Evolutionary conservation across 23 red algal species (phyloP), one percentile per base, ranked within the genome.

Genomic region (Gracilariopsis chorda): DNA sequence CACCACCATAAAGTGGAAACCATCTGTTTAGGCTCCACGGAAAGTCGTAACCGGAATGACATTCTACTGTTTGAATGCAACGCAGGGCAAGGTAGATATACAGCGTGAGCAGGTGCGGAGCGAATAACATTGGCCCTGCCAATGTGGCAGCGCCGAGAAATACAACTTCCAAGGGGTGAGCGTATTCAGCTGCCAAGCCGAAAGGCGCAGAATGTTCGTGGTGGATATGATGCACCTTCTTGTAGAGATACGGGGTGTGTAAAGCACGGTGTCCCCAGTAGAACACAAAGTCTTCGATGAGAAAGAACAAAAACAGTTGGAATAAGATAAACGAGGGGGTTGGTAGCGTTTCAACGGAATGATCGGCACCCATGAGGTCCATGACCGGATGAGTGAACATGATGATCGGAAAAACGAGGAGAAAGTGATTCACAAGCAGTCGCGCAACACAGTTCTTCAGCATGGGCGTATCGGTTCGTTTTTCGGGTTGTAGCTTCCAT

Each of bases 261-360:
- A 98, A 60, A 12, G 92, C 92, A 27, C 96, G 93, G 44, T 98
- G 96, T 5, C 93, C 93, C 88, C 87, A 98, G 88, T 98, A 98
- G 56, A 96, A 96, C 37, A 80, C 73, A 60, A 95, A 92, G 75
- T 98, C 96, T 56, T 98, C 96, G 23, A 96, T 80, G 45, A 98
- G 20, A 36, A 98, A 95, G 86, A 90, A 98, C 23, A 96, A 47
- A 69, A 90, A 52, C 16, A 95, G 48, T 47, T 98, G 96, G 33
- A 70, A 51, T 1, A 70, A 68, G 40, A 97, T 37, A 37, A 51
- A 72, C 19, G 67, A 20, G 3, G 55, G 8, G 16, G 90, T 85
- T 5, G 95, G 90, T 0, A 97, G 85, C 9, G 83, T 2, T 2
- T 72, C 62, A 20, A 75, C 33, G 41, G 86, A 64, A 34, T 61